Conservation (phyloP, 1,139 yeast species). For the Protomyces inouyei region DNA sequence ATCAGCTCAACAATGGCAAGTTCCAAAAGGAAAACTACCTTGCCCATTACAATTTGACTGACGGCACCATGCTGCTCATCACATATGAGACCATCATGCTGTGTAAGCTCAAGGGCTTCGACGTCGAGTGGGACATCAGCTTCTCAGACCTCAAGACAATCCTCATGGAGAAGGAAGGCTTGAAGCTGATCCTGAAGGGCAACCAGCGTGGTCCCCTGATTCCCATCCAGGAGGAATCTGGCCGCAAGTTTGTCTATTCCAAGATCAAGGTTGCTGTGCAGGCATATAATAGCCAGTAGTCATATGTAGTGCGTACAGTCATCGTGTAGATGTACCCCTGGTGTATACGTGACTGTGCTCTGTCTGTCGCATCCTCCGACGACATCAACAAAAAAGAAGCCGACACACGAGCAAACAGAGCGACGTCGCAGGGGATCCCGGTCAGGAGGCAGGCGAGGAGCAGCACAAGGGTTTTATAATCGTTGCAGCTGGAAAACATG, state of each 20-base stretch:
- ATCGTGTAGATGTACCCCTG: background rate
- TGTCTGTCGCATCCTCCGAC: background rate
- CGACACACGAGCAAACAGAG: too few species aligned
- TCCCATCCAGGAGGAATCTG: constrained; percentile 66
- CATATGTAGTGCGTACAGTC: background rate
- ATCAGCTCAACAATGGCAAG: constrained; percentile 73
- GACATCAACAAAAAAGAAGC: background rate
- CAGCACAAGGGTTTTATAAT: too few species aligned
- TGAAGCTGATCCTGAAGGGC: constrained; percentile 59
- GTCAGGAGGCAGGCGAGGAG: too few species aligned
- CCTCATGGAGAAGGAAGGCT: constrained; percentile 74
- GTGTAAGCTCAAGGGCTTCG: constrained; percentile 59
- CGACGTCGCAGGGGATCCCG: too few species aligned
- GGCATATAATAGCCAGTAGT: constrained; percentile 22
- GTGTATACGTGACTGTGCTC: background rate
- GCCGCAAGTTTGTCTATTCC: constrained; percentile 63
- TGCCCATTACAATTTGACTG: constrained; percentile 77
- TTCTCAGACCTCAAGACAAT: constrained; percentile 63
- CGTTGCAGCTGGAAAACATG: background rate
- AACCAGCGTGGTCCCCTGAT: constrained; percentile 67
- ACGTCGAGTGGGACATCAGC: constrained; percentile 59
- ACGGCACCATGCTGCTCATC: constrained; percentile 66
- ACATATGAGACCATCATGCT: constrained; percentile 68
- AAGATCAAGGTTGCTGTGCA: constrained; percentile 68
- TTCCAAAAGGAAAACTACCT: constrained; percentile 68